A percentile compares a stretch with the other conserved stretches of the same genome.
These are phyloP conservation scores for Exophiala xenobiotica DNA, from an alignment of 2,329 filamentous ascomycete species.

Conservation along the genomic window DNA sequence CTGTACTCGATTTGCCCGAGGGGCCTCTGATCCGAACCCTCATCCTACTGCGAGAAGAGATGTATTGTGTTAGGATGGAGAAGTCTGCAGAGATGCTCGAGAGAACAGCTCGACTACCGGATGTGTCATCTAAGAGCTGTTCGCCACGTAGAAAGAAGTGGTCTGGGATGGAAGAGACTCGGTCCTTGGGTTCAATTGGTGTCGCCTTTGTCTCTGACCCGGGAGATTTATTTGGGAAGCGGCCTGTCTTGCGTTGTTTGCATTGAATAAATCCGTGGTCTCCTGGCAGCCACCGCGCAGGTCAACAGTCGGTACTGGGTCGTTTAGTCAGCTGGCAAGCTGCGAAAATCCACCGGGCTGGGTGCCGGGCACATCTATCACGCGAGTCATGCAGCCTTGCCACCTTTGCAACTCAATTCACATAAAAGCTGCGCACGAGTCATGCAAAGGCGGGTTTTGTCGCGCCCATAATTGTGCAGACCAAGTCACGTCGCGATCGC, in stretches of 20 bases:
- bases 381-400: background rate
- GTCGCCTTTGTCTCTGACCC: no score
- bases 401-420: background rate
- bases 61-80: slow-evolving; percentile 21
- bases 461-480: background rate
- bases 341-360: no score
- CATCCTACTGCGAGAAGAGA: slow-evolving; percentile 48
- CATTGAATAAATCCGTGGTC: no score
- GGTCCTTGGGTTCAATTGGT: no score
- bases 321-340: no score
- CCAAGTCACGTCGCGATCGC: background rate
- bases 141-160: background rate
- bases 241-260: no score
- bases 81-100: background rate
- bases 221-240: no score
- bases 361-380: background rate
- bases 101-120: background rate
- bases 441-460: background rate
- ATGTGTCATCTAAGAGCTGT: background rate
- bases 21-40: slow-evolving; percentile 74
- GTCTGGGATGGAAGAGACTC: background rate
- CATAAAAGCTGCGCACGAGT: no score
- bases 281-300: no score
- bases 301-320: no score
- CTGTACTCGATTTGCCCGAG: slow-evolving; percentile 62